Conservation (phyloP, 2,329 filamentous ascomycete species). For the Didymella exigua region DNA sequence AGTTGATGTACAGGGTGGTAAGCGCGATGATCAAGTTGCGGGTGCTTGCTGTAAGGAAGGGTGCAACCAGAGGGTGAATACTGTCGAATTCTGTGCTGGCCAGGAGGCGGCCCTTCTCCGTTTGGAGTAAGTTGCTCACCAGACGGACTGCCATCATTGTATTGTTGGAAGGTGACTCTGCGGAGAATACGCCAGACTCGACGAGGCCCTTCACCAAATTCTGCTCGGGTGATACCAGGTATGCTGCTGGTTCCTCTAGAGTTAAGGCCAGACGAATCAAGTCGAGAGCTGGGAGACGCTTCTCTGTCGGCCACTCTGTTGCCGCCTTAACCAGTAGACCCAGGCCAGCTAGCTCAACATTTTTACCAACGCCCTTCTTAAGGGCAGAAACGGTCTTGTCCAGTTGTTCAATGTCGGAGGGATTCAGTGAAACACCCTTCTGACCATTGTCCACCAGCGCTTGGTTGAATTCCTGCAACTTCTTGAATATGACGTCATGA, state of each 20-base stretch:
- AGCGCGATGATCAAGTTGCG: slow-evolving; percentile 83
- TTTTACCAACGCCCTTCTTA: slow-evolving; percentile 54
- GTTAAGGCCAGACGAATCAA: slow-evolving; percentile 82
- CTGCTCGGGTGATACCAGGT: slow-evolving; percentile 58
- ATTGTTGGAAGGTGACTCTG: slow-evolving; percentile 72
- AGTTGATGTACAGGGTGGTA: slow-evolving; percentile 84
- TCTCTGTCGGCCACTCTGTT: slow-evolving; percentile 78
- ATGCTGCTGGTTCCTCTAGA: slow-evolving; percentile 68
- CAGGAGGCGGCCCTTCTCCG: slow-evolving; percentile 67
- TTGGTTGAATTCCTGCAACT: slow-evolving; percentile 76
- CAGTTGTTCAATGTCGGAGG: slow-evolving; percentile 70
- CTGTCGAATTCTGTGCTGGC: slow-evolving; percentile 65
- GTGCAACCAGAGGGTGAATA: slow-evolving; percentile 67
- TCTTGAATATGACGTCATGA: slow-evolving; percentile 71
- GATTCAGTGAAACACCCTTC: slow-evolving; percentile 76
- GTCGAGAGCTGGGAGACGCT: slow-evolving; percentile 83
- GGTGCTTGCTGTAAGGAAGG: slow-evolving; percentile 64
- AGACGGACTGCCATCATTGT: slow-evolving; percentile 84
- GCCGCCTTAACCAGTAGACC: slow-evolving; percentile 72
- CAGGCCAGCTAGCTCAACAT: slow-evolving; percentile 59
- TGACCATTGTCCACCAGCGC: slow-evolving; percentile 71
- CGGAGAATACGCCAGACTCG: slow-evolving; percentile 62
- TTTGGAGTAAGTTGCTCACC: slow-evolving; percentile 83
- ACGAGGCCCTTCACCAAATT: slow-evolving; percentile 68
- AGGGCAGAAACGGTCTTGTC: slow-evolving; percentile 66